Evolutionary conservation across 176 grass and related monocot genomes (phyloP).

Genomic region (Rhynchospora pubera): DNA sequence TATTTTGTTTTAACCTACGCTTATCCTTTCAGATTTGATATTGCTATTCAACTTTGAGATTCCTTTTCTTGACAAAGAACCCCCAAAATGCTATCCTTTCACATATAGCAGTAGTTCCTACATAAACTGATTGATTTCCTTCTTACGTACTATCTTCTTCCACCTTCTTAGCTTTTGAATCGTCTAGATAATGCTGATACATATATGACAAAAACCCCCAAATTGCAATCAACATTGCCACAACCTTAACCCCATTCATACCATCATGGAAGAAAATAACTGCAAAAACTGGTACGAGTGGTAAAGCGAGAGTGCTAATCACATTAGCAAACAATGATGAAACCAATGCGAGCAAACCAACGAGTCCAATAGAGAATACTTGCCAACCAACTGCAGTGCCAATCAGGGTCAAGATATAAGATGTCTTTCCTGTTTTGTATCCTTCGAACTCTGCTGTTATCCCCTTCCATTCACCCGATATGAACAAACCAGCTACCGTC

Average conservation of each 20-base stretch:
- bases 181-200: conserved; percentile 68
- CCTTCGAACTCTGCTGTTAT: conserved; percentile 40
- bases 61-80: not conserved
- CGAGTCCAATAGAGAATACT: conserved; percentile 47
- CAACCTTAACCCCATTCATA: conserved; percentile 55
- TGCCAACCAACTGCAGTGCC: conserved; percentile 59
- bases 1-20: not conserved
- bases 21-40: not conserved
- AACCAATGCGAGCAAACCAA: conserved; percentile 49
- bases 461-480: conserved; percentile 44
- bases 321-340: conserved; percentile 92
- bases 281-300: conserved; percentile 48
- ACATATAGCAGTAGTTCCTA: too few species aligned
- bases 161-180: conserved; percentile 26
- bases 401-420: conserved; percentile 59
- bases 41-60: not conserved
- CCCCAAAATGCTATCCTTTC: too few species aligned
- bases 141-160: not conserved
- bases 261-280: conserved; percentile 64
- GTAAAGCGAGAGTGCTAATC: conserved; percentile 52
- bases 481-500: conserved; percentile 44
- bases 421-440: conserved; percentile 38
- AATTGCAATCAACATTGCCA: conserved; percentile 54
- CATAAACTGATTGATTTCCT: not conserved
- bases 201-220: conserved; percentile 78